Conservation (phyloP, 257 asterid species). For the Solanum gandarillasii region DNA sequence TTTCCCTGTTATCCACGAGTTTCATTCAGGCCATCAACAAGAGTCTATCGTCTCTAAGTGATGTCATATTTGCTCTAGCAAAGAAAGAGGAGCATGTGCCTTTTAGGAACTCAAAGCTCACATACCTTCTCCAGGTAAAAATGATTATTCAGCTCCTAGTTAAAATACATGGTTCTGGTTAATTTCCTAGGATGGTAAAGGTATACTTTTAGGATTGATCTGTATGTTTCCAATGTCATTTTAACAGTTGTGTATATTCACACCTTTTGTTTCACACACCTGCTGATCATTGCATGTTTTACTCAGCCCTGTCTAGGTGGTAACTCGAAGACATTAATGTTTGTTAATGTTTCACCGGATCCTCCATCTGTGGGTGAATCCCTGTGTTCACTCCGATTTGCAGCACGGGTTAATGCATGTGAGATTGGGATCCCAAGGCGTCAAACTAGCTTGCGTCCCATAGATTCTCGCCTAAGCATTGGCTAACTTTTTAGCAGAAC, state of each 20-base stretch:
- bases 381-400: slow-evolving; percentile 90
- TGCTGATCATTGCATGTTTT: background rate
- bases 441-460: slow-evolving; percentile 55
- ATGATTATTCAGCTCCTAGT: background rate
- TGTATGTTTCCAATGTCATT: background rate
- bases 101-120: slow-evolving; percentile 84
- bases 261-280: background rate
- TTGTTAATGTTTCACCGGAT: slow-evolving; percentile 84
- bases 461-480: slow-evolving; percentile 74
- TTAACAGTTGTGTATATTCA: background rate
- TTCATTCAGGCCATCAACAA: slow-evolving; percentile 75
- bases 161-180: background rate
- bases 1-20: background rate
- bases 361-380: slow-evolving; percentile 80
- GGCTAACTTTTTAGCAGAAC: slow-evolving; percentile 32
- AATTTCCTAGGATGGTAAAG: background rate
- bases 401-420: slow-evolving; percentile 91
- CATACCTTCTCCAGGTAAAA: slow-evolving; percentile 95
- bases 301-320: slow-evolving; percentile 98
- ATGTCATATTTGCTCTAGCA: slow-evolving; percentile 90
- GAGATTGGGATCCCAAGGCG: slow-evolving; percentile 95
- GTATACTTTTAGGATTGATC: background rate
- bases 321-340: slow-evolving; percentile 86
- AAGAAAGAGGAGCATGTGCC: slow-evolving; percentile 96
- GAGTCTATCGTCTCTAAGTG: slow-evolving; percentile 80